Percentiles rank a stretch among this genome's conserved stretches.
phyloP scores from a whole-genome alignment of 129 eudicot species.

The Lactuca sativa region DNA sequence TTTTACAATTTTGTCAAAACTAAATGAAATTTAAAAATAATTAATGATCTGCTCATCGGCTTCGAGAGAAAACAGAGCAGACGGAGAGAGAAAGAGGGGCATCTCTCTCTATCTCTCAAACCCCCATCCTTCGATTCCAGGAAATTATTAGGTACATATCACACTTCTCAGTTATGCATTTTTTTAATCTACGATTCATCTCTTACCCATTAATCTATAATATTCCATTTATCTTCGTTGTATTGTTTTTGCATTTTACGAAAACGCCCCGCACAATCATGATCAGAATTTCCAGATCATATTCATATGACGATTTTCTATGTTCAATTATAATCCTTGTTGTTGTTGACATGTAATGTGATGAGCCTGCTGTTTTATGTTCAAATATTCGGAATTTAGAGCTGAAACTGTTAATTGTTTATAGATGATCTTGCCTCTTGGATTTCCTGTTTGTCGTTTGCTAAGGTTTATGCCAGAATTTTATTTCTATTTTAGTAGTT shows the following conservation, averaged over 20 bases:
- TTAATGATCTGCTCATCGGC: background rate
- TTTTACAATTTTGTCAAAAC: no score
- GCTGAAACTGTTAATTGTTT: conserved; percentile 5
- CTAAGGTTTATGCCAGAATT: conserved; percentile 26
- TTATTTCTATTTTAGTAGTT: conserved; percentile 3
- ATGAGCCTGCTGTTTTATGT: background rate
- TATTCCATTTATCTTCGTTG: background rate
- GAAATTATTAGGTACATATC: background rate
- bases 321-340: background rate
- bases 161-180: background rate
- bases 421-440: conserved; percentile 10
- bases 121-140: background rate
- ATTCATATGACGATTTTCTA: background rate
- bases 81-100: background rate
- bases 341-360: background rate
- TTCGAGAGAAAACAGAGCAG: background rate
- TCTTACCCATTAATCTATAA: background rate
- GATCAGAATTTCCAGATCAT: background rate
- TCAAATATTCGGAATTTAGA: conserved; percentile 4
- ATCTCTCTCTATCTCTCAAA: background rate
- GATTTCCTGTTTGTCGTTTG: conserved; percentile 12
- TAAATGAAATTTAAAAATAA: no score
- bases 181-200: background rate
- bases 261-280: background rate
- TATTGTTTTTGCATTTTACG: background rate